Evolutionary conservation across 1,139 yeast genomes (phyloP), one percentile per base, ranked within the genome.

Genomic region (Candida sp.): DNA sequence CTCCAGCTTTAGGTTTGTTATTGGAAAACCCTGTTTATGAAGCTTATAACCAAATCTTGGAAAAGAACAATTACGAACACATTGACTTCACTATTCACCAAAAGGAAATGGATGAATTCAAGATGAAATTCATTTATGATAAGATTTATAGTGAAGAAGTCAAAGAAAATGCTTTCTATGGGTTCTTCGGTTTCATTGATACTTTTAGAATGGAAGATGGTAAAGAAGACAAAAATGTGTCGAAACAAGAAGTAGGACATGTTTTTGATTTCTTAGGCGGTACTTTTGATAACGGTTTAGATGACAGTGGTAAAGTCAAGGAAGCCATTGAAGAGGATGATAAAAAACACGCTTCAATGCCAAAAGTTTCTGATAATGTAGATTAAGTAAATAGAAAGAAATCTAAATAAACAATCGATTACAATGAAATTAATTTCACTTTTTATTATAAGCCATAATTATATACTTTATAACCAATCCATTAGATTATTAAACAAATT

Each of bases 11-110:
- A 49, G 99, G 99, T 0, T 73, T 93, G 46, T 68, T 95, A 42
- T 75, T 93, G 46, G 99, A 95, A 58, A 82, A 86, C 46, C 99
- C 99, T 0, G 96, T 91, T 9, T 93, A 88, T 63, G 95, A 87
- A 44, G 85, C 88, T 5, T 89, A 87, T 63, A 93, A 93, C 63
- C 72, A 75, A 22, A 79, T 81, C 56, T 73, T 93, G 51, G 76
- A 77, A 46, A 82, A 82, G 48, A 80, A 84, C 57, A 97, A 96
- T n/a, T 87, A 88, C 58, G 86, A 85, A 36, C 79, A 79, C 12
- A 75, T 93, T 43, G 83, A 81, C 39, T 93, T 91, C 57, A 73
- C 75, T 12, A 75, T 76, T 49, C 89, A 77, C 59, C 75, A 78
- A 46, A 68, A 70, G 12, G 82, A 87, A 57, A 90, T 93, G 81